These are phyloP conservation scores for Monosporascus sp. DNA, from an alignment of 2,329 filamentous ascomycete species.

Conservation along the genomic window DNA sequence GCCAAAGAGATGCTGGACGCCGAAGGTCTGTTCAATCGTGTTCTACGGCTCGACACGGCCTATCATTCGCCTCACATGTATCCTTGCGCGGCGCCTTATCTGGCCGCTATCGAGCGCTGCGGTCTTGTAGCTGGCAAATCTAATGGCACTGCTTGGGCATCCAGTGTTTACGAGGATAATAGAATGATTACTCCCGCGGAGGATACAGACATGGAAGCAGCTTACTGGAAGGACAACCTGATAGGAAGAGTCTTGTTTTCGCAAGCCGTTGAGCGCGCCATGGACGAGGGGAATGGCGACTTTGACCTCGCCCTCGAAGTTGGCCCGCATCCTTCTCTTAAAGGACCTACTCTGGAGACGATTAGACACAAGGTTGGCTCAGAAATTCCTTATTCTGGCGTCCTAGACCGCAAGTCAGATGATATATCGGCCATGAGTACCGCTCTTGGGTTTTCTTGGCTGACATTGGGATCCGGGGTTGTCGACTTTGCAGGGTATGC, in stretches of 20 bases:
- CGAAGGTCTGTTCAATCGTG: constrained; percentile 7
- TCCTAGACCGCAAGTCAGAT: neutral
- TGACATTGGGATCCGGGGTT: neutral
- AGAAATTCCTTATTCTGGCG: neutral
- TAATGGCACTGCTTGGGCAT: neutral
- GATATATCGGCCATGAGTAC: neutral
- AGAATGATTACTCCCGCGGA: neutral
- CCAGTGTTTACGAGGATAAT: neutral
- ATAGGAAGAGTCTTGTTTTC: neutral
- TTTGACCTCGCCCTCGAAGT: constrained; percentile 2
- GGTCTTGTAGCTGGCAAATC: too few relatives aligned
- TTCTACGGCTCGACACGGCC: constrained; percentile 12
- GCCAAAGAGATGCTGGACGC: constrained; percentile 2
- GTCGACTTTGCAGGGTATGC: neutral
- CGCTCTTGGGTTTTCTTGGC: neutral
- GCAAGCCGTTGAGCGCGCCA: neutral
- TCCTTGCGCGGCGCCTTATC: neutral
- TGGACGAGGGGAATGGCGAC: too few relatives aligned
- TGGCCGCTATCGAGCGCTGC: neutral
- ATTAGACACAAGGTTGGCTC: neutral
- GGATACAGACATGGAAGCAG: neutral
- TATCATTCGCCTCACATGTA: constrained; percentile 14
- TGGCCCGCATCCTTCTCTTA: constrained; percentile 4
- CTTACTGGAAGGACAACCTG: constrained; percentile 4
- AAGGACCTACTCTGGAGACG: neutral